Base-by-base conservation (phyloP, 345 rosid species). In the Capsella bursapastoris region DNA sequence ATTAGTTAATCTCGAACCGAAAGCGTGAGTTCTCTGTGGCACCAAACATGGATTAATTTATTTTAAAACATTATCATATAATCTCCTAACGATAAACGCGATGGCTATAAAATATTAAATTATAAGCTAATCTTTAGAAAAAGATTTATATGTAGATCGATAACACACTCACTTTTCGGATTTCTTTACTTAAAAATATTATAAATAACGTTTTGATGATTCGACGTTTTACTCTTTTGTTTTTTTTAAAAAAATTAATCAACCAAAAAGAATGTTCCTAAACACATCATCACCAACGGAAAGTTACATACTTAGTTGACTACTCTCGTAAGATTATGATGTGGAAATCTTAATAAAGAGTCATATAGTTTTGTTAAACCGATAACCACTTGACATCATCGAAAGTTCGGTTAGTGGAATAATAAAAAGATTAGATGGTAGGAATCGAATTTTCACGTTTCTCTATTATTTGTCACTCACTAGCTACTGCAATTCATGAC, bases 321-420 rank as follows among this genome's bases (percentile, higher is more conserved):
- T 56, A 70, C 27, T 13, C 57, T 47, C 14, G 57, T 52, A 16
- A 52, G 51, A 61, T 63, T 18, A 47, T 69, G 75, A 56, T 70
- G 71, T 56, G 63, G 71, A 56, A 48, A 56, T 69, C 64, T 51
- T 55, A 41, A 31, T 52, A 53, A 45, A 45, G 16, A 38, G 32
- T 18, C 32, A 44, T 69, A 62, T 15, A 22, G 0, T 22, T 22
- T 28, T 63, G 16, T 14, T 45, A 69, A 15, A 15, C 59, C 37
- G 71, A 76, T 70, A 70, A 70, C 43, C 37, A 70, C 66, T 63
- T 56, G 75, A 70, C 75, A 70, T 69, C 65, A 76, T 56, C 53
- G 44, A 35, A 52, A 34, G 29, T 25, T 61, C 11, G 38, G 56
- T 18, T 73, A 51, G 68, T 68, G 49, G 68, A 66, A 31, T 40